These are phyloP conservation scores for Epicoccum nigrum DNA, from an alignment of 2,329 filamentous ascomycete species.

Conservation along the genomic window DNA sequence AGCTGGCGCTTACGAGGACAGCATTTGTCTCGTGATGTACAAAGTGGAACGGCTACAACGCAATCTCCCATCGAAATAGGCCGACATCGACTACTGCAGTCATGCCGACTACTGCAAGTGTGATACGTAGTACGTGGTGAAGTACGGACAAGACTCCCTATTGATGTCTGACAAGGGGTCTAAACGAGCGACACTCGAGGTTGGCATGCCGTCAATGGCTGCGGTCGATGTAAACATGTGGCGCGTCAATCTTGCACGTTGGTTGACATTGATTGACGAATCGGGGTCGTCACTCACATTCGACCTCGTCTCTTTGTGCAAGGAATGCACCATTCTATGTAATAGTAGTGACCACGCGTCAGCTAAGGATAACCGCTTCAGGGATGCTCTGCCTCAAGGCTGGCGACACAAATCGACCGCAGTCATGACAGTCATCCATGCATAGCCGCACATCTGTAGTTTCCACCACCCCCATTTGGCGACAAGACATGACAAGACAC, in stretches of 20 bases:
- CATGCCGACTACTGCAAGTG: slow-evolving; percentile 24
- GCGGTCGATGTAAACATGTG: slow-evolving; percentile 1
- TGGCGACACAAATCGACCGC: slow-evolving; percentile 21
- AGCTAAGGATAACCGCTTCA: slow-evolving; percentile 11
- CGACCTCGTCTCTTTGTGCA: background rate
- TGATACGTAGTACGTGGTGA: slow-evolving; percentile 37
- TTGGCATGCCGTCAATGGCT: slow-evolving; percentile 1
- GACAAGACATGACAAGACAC: slow-evolving; percentile 39
- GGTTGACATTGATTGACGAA: slow-evolving; percentile 17
- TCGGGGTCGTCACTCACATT: slow-evolving; percentile 1
- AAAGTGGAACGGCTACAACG: slow-evolving; percentile 26
- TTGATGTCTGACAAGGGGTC: background rate
- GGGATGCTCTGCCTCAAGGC: slow-evolving; percentile 30
- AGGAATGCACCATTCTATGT: background rate
- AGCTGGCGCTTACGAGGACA: slow-evolving; percentile 30
- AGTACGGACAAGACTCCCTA: slow-evolving; percentile 11
- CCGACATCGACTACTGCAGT: slow-evolving; percentile 37
- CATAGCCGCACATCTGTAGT: slow-evolving; percentile 29
- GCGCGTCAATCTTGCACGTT: background rate
- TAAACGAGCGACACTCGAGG: background rate
- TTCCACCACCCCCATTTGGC: slow-evolving; percentile 31
- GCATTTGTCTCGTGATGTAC: slow-evolving; percentile 39
- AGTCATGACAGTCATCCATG: slow-evolving; percentile 29
- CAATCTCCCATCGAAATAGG: slow-evolving; percentile 27
- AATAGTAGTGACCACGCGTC: slow-evolving; percentile 18